Evolutionary conservation across 441 rosid species (phyloP), one percentile per base, ranked within the genome.

Genomic region (Isatis lusitanica): DNA sequence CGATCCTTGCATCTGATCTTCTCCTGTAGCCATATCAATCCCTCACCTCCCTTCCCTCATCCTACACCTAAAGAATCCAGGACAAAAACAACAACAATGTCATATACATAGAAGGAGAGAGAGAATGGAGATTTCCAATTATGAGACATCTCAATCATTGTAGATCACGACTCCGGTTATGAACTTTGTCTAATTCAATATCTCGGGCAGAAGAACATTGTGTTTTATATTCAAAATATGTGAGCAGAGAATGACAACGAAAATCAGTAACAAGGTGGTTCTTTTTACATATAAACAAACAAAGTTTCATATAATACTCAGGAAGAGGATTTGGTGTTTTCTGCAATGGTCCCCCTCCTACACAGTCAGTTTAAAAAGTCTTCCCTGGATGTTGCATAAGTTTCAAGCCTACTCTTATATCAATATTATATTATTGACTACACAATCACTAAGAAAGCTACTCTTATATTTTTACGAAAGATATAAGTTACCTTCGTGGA

Each of bases 21-120:
- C 91, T 66, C 78, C 87, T 18, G 80, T 79, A 42, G 79, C 86
- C 51, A 80, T 84, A 64, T 87, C 88, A 87, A 85, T 86, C 69
- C 66, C 85, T 79, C 74, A 68, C 66, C 78, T 80, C 55, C 78
- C 73, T 52, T 47, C 28, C 63, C 53, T 36, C 77, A 61, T 65
- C 71, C 52, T 74, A 75, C 33, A 66, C 66, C 58, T 63, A 36
- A 77, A 52, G 70, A 66, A 68, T 46, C 59, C 48, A 18, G 10
- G 47, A 33, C 11, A 75, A 47, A 52, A 17, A 47, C 44, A 75
- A 48, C 53, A 76, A 4, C 31, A 38, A 17, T 70, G 69, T 31
- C 56, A 75, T 26, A 36, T 18, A 36, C 31, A 46, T 43, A 48
- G 12, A 57, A 1, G 58, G 9, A 62, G 38, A 46, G 12, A 24